A percentile compares a stretch with the other conserved stretches of the same genome.
Conservation (phyloP, 257 asterid species). For the Nicotiana undulata region DNA sequence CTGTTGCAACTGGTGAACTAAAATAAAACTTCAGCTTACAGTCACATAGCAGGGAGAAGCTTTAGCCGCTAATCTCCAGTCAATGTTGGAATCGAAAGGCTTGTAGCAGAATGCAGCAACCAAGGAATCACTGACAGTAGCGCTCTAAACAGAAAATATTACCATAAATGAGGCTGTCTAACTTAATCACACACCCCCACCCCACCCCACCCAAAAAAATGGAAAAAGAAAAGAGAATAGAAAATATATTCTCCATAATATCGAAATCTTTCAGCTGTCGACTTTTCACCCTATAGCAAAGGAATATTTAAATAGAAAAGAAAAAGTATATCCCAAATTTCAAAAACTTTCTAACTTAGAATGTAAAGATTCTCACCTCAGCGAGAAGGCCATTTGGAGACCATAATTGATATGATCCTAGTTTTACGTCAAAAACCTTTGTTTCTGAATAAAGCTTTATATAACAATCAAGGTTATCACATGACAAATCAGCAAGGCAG, state of each 20-base stretch:
- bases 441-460: constrained; percentile 69
- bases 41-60: constrained; percentile 97
- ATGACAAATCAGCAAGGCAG: constrained; percentile 91
- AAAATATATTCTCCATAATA: background rate
- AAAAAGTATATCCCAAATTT: background rate
- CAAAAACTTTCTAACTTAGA: background rate
- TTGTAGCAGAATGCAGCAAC: constrained; percentile 83
- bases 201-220: too few species aligned
- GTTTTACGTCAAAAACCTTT: constrained; percentile 61
- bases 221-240: background rate
- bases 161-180: constrained; percentile 1
- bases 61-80: constrained; percentile 91
- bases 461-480: constrained; percentile 81
- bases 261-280: background rate
- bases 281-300: background rate
- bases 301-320: background rate
- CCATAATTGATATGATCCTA: constrained; percentile 84
- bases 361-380: constrained; percentile 38
- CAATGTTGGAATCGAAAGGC: constrained; percentile 77
- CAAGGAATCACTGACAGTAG: constrained; percentile 64
- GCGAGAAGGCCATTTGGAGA: constrained; percentile 97
- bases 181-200: background rate
- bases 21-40: constrained; percentile 38
- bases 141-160: constrained; percentile 60
- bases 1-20: constrained; percentile 6